These are phyloP conservation scores for Uncinocarpus reesii DNA, from an alignment of 2,329 filamentous ascomycete species.

Conservation along the genomic window DNA sequence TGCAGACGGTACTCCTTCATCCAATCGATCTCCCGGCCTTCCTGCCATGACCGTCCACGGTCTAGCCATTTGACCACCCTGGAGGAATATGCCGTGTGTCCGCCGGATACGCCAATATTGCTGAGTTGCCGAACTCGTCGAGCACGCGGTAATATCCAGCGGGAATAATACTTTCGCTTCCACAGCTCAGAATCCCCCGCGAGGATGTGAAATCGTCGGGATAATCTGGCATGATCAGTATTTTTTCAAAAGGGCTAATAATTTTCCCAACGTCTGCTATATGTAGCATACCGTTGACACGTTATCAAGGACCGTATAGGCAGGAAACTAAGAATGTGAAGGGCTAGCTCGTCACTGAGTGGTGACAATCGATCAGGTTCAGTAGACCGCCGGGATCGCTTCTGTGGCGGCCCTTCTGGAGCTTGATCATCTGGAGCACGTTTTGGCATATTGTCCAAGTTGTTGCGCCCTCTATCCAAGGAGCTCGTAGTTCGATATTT, in stretches of 20 bases:
- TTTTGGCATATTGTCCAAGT: slow-evolving; percentile 14
- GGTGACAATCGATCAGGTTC: slow-evolving; percentile 54
- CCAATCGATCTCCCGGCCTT: slow-evolving; percentile 49
- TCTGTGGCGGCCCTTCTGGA: slow-evolving; percentile 11
- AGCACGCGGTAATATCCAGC: slow-evolving; percentile 74
- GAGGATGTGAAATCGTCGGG: slow-evolving; percentile 61
- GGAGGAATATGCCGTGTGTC: slow-evolving; percentile 40
- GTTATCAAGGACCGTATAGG: slow-evolving; percentile 56
- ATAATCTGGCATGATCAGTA: slow-evolving; percentile 42
- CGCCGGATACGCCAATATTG: not conserved
- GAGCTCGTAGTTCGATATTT: not conserved
- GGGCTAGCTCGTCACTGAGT: slow-evolving; percentile 76
- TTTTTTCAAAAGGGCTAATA: not conserved
- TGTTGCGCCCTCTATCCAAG: not conserved
- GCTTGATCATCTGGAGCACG: slow-evolving; percentile 9
- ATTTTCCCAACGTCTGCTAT: not conserved
- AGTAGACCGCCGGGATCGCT: slow-evolving; percentile 10
- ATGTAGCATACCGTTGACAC: slow-evolving; percentile 44
- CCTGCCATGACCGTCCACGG: slow-evolving; percentile 33
- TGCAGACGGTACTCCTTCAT: slow-evolving; percentile 78
- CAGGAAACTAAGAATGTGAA: slow-evolving; percentile 74
- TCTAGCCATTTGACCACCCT: slow-evolving; percentile 52
- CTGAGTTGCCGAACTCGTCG: slow-evolving; percentile 61
- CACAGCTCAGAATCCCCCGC: slow-evolving; percentile 77
- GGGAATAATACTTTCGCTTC: slow-evolving; percentile 78